These are phyloP conservation scores for Pelargonium australe DNA, from an alignment of 441 rosid genomes.

Conservation along the genomic window DNA sequence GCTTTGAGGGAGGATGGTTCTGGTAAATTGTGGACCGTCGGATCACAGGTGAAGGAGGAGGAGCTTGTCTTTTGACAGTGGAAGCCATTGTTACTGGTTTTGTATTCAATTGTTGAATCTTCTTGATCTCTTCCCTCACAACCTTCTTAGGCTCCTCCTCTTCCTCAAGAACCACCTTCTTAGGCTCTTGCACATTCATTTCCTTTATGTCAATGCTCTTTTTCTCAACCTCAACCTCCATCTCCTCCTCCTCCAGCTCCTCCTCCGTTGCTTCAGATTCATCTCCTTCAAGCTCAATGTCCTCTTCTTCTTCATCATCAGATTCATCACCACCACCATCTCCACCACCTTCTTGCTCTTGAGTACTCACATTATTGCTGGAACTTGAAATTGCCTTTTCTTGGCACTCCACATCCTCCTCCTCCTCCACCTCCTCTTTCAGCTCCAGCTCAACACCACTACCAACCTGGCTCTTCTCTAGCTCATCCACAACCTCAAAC, in stretches of 20 bases:
- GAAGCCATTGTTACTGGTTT: constrained; percentile 36
- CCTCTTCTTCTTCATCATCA: constrained; percentile 24
- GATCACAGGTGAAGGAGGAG: constrained; percentile 28
- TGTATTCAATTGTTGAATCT: constrained; percentile 31
- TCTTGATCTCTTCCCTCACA: constrained; percentile 27
- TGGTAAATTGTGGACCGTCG: constrained; percentile 37
- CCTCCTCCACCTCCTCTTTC: constrained; percentile 28
- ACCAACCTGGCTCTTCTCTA: constrained; percentile 2
- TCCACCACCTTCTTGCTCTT: constrained; percentile 18
- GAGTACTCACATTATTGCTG: background rate
- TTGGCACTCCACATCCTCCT: constrained; percentile 42
- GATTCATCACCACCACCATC: constrained; percentile 23
- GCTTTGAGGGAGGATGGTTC: constrained; percentile 25
- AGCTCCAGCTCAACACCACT: constrained; percentile 21
- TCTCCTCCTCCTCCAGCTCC: constrained; percentile 10
- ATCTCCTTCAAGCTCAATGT: background rate
- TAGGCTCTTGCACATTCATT: constrained; percentile 23
- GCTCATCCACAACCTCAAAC: constrained; percentile 17
- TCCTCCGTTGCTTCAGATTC: constrained; percentile 14
- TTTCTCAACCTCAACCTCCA: constrained; percentile 25
- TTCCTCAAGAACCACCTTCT: constrained; percentile 6
- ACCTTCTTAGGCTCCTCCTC: constrained; percentile 14
- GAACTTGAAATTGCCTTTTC: constrained; percentile 37
- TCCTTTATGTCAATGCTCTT: constrained; percentile 46
- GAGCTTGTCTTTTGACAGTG: constrained; percentile 37